Evolutionary conservation across 495 filamentous ascomycete species (phyloP).

Genomic region (Elasticomyces elasticus): DNA sequence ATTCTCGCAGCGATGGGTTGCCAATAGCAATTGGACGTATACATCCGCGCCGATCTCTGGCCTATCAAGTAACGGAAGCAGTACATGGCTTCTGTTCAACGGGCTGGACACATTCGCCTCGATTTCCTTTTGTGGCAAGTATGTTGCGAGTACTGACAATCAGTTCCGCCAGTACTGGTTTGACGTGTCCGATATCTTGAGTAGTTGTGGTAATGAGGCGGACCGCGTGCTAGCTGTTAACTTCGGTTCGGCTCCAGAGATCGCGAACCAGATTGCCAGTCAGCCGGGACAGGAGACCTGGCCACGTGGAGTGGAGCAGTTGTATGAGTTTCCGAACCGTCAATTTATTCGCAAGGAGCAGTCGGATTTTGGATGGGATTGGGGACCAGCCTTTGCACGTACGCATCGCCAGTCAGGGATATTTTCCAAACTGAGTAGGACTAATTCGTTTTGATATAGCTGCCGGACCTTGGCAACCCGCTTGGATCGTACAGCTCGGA

Average conservation of each 20-base stretch:
- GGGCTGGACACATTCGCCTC: conserved; percentile 58
- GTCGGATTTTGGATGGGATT: conserved; percentile 64
- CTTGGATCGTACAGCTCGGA: conserved; percentile 47
- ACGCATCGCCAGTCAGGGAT: neutral
- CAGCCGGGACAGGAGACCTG: conserved; percentile 36
- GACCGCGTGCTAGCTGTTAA: conserved; percentile 39
- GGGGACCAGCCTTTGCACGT: conserved; percentile 55
- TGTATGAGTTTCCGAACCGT: conserved; percentile 46
- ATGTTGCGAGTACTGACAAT: conserved; percentile 56
- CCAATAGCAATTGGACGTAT: conserved; percentile 54
- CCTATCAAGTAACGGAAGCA: conserved; percentile 32
- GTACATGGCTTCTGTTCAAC: conserved; percentile 42
- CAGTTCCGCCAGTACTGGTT: conserved; percentile 67
- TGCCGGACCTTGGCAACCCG: conserved; percentile 57
- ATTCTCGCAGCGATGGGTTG: conserved; percentile 53
- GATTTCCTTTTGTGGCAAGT: conserved; percentile 49
- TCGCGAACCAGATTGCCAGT: conserved; percentile 44
- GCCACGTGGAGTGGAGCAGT: conserved; percentile 23
- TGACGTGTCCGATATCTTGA: conserved; percentile 46
- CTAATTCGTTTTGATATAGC: conserved; percentile 17
- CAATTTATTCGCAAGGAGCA: conserved; percentile 59
- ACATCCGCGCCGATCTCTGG: conserved; percentile 41
- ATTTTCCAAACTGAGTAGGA: neutral
- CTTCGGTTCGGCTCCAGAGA: conserved; percentile 48
- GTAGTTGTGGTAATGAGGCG: conserved; percentile 31